A percentile compares a stretch with the other conserved stretches of the same genome.
These are phyloP conservation scores for Niebla homalea DNA, from an alignment of 495 filamentous ascomycete species.

Conservation along the genomic window DNA sequence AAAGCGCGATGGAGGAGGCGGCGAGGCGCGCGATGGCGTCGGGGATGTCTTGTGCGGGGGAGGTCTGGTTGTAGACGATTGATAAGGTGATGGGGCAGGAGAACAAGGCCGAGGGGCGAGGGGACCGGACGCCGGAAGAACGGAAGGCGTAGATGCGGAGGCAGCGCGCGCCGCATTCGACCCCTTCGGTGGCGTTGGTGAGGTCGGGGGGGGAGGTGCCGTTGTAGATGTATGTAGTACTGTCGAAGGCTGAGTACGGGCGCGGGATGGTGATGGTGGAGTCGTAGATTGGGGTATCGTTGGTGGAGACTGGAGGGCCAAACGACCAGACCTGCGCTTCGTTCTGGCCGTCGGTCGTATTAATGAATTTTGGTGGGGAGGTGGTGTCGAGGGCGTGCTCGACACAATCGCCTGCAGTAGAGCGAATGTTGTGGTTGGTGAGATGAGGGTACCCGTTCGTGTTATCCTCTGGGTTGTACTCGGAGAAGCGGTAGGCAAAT, in stretches of 20 bases:
- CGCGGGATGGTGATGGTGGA: constrained; percentile 5
- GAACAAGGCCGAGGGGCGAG: constrained; percentile 1
- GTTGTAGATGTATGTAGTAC: constrained; percentile 15
- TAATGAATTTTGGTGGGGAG: background rate
- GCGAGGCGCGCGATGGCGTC: constrained; percentile 12
- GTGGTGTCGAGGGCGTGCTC: background rate
- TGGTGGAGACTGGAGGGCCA: background rate
- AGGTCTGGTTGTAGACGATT: constrained; percentile 6
- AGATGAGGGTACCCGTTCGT: constrained; percentile 7
- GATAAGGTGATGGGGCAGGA: constrained; percentile 11
- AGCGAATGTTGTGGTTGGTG: constrained; percentile 8
- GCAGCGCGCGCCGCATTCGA: constrained; percentile 14
- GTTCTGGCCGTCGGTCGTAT: background rate
- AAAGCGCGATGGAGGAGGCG: constrained; percentile 14
- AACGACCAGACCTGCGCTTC: background rate
- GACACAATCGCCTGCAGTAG: constrained; percentile 6
- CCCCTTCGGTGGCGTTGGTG: constrained; percentile 1
- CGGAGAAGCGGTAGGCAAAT: constrained; percentile 11
- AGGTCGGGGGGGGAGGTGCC: constrained; percentile 5
- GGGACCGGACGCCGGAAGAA: background rate
- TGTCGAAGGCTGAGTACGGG: constrained; percentile 1
- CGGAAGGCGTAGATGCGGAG: constrained; percentile 11
- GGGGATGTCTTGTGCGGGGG: constrained; percentile 2
- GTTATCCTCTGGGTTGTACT: constrained; percentile 8
- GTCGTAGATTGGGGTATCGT: constrained; percentile 3